A percentile compares a stretch with the other conserved stretches of the same genome.
Evolutionary conservation across 495 filamentous ascomycete genomes (phyloP).

Genomic region (Aspergillus homomorphus): DNA sequence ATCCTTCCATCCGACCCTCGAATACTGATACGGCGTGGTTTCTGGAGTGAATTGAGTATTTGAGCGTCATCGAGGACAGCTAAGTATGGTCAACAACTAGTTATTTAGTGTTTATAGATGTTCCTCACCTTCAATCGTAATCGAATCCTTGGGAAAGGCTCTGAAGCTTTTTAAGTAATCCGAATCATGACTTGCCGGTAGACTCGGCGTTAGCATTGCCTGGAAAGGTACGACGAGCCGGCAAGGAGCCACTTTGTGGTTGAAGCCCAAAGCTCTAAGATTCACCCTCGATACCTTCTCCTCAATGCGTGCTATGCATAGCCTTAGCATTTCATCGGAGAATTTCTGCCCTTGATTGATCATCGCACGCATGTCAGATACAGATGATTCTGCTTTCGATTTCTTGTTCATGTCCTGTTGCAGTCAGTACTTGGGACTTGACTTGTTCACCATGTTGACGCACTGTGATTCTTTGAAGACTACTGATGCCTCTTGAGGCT

Average conservation of each 20-base stretch:
- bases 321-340: slow-evolving; percentile 74
- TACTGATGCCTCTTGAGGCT: slow-evolving; percentile 44
- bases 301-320: slow-evolving; percentile 72
- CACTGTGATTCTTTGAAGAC: slow-evolving; percentile 48
- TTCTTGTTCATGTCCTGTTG: slow-evolving; percentile 44
- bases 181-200: slow-evolving; percentile 71
- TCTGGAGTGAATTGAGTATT: slow-evolving; percentile 87
- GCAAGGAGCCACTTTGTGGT: slow-evolving; percentile 76
- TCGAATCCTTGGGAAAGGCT: slow-evolving; percentile 68
- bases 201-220: slow-evolving; percentile 72
- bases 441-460: background rate
- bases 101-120: background rate
- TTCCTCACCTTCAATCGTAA: slow-evolving; percentile 53
- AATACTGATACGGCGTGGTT: slow-evolving; percentile 85
- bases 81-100: slow-evolving; percentile 33
- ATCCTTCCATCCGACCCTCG: slow-evolving; percentile 81
- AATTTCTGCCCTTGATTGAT: slow-evolving; percentile 77
- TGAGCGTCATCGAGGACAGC: slow-evolving; percentile 79
- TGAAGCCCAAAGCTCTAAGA: slow-evolving; percentile 77
- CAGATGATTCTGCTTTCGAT: slow-evolving; percentile 35
- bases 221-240: slow-evolving; percentile 85
- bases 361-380: slow-evolving; percentile 60
- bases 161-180: slow-evolving; percentile 69
- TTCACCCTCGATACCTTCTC: slow-evolving; percentile 67
- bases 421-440: slow-evolving; percentile 15